phyloP scores from a whole-genome alignment of 768 basidiomycete species.

The Psilocybe subaeruginosa region DNA sequence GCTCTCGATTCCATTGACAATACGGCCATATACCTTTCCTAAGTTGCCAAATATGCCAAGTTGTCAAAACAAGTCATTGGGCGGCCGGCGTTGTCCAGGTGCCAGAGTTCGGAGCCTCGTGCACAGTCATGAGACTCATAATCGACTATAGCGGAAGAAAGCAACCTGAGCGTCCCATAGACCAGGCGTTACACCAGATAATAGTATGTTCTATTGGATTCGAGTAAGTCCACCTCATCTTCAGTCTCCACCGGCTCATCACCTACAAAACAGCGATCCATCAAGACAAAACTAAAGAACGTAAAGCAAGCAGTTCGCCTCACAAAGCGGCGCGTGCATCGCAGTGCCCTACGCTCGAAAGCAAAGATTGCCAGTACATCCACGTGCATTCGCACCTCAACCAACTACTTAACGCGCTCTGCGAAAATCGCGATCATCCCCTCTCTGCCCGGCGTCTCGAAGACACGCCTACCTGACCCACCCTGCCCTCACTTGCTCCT shows the following conservation, averaged over 20 bases:
- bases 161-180: no score
- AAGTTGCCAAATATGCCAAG: no score
- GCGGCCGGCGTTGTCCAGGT: no score
- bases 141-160: no score
- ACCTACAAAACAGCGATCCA: not conserved
- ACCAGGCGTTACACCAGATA: no score
- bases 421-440: not conserved
- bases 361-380: not conserved
- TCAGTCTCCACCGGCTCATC: not conserved
- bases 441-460: not conserved
- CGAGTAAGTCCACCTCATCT: not conserved
- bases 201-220: not conserved
- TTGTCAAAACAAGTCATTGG: no score
- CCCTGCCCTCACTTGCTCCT: not conserved
- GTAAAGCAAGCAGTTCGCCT: not conserved
- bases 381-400: not conserved
- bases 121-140: no score
- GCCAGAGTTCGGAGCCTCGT: no score
- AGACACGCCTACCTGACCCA: not conserved
- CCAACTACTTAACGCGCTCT: not conserved
- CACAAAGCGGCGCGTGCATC: no score
- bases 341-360: not conserved
- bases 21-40: no score
- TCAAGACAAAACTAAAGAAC: not conserved
- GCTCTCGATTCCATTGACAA: no score